phyloP scores from a whole-genome alignment of 345 rosid species.

The Ceriops decandra region DNA sequence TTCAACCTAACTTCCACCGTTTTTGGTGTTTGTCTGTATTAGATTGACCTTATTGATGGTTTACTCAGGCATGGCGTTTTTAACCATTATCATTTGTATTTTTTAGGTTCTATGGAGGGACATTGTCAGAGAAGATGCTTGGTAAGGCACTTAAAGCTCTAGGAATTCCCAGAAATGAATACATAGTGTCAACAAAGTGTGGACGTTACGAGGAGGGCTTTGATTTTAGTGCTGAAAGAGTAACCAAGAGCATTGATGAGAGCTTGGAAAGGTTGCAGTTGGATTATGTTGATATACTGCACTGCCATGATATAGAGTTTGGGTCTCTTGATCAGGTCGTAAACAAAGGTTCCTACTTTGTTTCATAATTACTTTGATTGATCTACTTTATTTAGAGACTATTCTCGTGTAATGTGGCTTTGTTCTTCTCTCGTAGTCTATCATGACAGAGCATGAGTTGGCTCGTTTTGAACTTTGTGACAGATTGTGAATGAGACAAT shows the following conservation, averaged over 20 bases:
- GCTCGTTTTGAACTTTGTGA: conserved; percentile 9
- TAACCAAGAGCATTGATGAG: conserved; percentile 74
- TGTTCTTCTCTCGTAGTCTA: not conserved
- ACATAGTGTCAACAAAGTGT: conserved; percentile 82
- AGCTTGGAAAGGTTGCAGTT: conserved; percentile 83
- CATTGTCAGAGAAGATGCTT: conserved; percentile 90
- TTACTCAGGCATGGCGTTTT: not conserved
- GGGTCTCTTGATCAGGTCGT: conserved; percentile 86
- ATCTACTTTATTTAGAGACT: no score
- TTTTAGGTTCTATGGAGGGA: conserved; percentile 77
- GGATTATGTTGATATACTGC: conserved; percentile 85
- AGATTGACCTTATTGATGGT: not conserved
- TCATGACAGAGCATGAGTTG: not conserved
- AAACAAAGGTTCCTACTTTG: not conserved
- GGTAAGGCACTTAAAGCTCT: conserved; percentile 76
- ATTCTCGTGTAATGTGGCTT: no score
- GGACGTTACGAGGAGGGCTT: conserved; percentile 81
- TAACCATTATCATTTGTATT: not conserved
- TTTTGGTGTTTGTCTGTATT: not conserved
- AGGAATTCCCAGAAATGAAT: conserved; percentile 64
- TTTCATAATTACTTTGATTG: not conserved
- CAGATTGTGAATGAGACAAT: conserved; percentile 89
- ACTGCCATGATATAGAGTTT: conserved; percentile 86
- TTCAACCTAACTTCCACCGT: not conserved
- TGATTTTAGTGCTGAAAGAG: conserved; percentile 93